Evolutionary conservation across 1,284 basidiomycete genomes (phyloP), one percentile per base, ranked within the genome.

Genomic region (Microbotryum saponariae): DNA sequence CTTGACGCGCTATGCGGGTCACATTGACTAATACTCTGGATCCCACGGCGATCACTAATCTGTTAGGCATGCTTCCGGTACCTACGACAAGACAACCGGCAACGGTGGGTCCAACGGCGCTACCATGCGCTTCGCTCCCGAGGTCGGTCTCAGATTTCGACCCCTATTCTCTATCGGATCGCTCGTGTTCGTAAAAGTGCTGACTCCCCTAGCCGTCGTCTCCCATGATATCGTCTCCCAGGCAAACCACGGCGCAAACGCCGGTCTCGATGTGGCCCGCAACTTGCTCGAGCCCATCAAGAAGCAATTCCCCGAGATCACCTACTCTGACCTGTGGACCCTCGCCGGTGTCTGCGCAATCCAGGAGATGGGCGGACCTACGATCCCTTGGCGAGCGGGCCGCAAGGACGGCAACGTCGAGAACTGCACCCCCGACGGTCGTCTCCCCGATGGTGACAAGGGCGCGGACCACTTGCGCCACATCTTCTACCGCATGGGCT

Each of bases 21-120:
- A 23, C 21, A 23, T 16, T 18, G 3, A 55, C 29, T 23, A 10
- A 23, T 21, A 8, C 10, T 25, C n/a, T 18, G 29, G 54, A 48
- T 47, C 31, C 8, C 29, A 33, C 18, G 25, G 25, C 37, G 42
- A 20, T 27, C 20, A 18, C 10, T 27, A 55, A 6, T 45, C 14
- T 6, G 7, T 25, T 50, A 33, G 29, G 90, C 91, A 93, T 76
- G 75, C 85, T 14, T 88, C 89, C 53, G 93, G 93, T 55, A 97
- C 93, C 1, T 93, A 88, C 73, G 88, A 93, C 78, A 66, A 65
- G 59, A 48, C 65, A 20, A 52, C 63, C 6, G 61, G 53, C 29
- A 61, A 55, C 54, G 71, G 71, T 18, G 71, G 71, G 9, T 67
- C 65, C 44, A 70, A 71, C 61, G 70, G 70, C 20, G 70, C 70